These are phyloP conservation scores for Fistulinella prunicolor DNA, from an alignment of 768 basidiomycete genomes.

Conservation along the genomic window DNA sequence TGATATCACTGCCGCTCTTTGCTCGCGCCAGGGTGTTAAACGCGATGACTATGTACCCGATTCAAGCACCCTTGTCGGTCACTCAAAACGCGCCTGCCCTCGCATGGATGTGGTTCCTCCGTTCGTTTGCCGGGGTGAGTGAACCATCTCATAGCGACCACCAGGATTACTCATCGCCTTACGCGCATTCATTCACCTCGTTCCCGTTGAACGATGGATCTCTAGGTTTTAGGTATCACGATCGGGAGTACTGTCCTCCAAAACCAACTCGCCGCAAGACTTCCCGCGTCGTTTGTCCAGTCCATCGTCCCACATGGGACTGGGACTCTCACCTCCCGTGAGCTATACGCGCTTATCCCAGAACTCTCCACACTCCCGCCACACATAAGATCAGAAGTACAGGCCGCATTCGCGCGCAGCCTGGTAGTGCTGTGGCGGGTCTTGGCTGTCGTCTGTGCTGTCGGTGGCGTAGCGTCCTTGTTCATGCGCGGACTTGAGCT, in stretches of 20 bases:
- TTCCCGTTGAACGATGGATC: background rate
- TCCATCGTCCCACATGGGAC: slow-evolving; percentile 14
- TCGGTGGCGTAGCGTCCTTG: slow-evolving; percentile 14
- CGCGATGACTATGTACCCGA: slow-evolving; percentile 27
- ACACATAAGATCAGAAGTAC: slow-evolving; percentile 33
- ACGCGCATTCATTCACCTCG: background rate
- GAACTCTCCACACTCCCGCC: slow-evolving; percentile 35
- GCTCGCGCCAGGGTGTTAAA: slow-evolving; percentile 2
- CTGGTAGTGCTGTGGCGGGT: slow-evolving; percentile 42
- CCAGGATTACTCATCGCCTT: too few relatives aligned
- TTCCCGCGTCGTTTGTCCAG: slow-evolving; percentile 39
- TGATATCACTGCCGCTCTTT: background rate
- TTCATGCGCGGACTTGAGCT: slow-evolving; percentile 18
- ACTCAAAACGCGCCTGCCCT: slow-evolving; percentile 38
- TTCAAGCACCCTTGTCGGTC: slow-evolving; percentile 33
- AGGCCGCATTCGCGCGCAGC: slow-evolving; percentile 40
- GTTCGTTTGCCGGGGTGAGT: slow-evolving; percentile 29
- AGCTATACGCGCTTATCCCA: slow-evolving; percentile 47
- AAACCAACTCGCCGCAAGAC: slow-evolving; percentile 41
- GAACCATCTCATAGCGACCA: too few relatives aligned
- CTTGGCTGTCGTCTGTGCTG: slow-evolving; percentile 36
- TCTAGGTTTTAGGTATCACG: slow-evolving; percentile 49
- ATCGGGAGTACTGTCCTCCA: slow-evolving; percentile 50
- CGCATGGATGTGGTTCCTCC: slow-evolving; percentile 34
- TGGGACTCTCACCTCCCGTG: background rate